Percentiles rank a stretch among this genome's conserved stretches.
These are phyloP conservation scores for Papiliotrema laurentii DNA, from an alignment of 1,284 basidiomycete genomes.

Conservation along the genomic window DNA sequence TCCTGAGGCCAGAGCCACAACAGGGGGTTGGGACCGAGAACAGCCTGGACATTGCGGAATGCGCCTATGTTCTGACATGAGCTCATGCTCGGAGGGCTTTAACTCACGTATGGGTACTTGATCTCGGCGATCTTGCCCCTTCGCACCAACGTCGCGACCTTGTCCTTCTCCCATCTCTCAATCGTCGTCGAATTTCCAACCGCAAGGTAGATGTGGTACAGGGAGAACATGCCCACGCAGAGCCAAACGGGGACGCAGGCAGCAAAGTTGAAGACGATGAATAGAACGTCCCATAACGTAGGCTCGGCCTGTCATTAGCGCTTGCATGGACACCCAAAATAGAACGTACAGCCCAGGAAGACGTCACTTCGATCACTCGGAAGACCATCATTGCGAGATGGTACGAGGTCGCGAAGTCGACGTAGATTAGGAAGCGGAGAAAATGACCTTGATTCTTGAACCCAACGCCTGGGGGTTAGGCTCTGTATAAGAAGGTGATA, in stretches of 20 bases:
- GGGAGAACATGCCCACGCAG: constrained; percentile 79
- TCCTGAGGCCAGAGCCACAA: constrained; percentile 71
- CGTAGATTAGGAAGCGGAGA: constrained; percentile 84
- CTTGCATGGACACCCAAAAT: not conserved
- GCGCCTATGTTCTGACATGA: constrained; percentile 67
- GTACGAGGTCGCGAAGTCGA: constrained; percentile 69
- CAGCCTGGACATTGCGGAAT: constrained; percentile 64
- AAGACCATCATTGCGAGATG: constrained; percentile 72
- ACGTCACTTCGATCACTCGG: constrained; percentile 56
- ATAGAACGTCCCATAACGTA: constrained; percentile 64
- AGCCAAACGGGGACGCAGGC: constrained; percentile 79
- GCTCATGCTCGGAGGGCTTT: not conserved
- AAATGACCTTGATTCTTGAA: constrained; percentile 87
- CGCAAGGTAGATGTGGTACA: constrained; percentile 85
- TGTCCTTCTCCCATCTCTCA: constrained; percentile 97
- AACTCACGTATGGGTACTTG: constrained; percentile 85
- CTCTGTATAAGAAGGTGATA: not conserved
- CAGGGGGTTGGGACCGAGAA: constrained; percentile 69
- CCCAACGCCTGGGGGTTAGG: constrained; percentile 63
- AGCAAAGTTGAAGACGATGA: constrained; percentile 82
- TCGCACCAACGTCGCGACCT: constrained; percentile 75
- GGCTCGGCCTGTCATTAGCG: constrained; percentile 60
- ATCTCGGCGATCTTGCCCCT: constrained; percentile 81
- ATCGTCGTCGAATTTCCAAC: constrained; percentile 87
- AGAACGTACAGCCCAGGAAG: constrained; percentile 23